Conservation (phyloP, 1,139 yeast genomes). For the Hansenula lynferdii region DNA sequence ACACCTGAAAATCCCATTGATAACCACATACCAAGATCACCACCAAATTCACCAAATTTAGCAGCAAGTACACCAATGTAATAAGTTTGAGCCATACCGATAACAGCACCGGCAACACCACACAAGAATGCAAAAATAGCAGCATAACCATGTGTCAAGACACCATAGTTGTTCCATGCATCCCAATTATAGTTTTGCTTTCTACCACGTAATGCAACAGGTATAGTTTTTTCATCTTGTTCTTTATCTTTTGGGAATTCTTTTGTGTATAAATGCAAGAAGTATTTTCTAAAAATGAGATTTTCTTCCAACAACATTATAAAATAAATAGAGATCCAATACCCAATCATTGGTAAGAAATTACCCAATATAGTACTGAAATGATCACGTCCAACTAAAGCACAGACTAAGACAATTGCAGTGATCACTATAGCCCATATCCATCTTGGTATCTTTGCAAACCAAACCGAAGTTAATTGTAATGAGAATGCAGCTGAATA, state of each 20-base stretch:
- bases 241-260: slow-evolving; percentile 35
- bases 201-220: slow-evolving; percentile 17
- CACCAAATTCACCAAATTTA: slow-evolving; percentile 54
- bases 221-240: slow-evolving; percentile 7
- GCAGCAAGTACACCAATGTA: slow-evolving; percentile 70
- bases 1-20: slow-evolving; percentile 69
- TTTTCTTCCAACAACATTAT: slow-evolving; percentile 72
- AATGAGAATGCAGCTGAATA: slow-evolving; percentile 82
- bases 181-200: slow-evolving; percentile 55
- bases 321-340: slow-evolving; percentile 87
- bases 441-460: slow-evolving; percentile 76
- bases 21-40: slow-evolving; percentile 81
- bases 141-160: slow-evolving; percentile 60
- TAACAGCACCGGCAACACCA: slow-evolving; percentile 72
- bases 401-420: slow-evolving; percentile 59
- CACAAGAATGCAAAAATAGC: slow-evolving; percentile 53
- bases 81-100: slow-evolving; percentile 82
- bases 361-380: slow-evolving; percentile 78
- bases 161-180: slow-evolving; percentile 54
- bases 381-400: slow-evolving; percentile 71
- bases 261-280: slow-evolving; percentile 43
- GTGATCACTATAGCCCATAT: slow-evolving; percentile 66
- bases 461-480: slow-evolving; percentile 61
- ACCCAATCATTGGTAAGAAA: slow-evolving; percentile 91
- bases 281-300: slow-evolving; percentile 55